Base-by-base conservation (phyloP, 176 grass and related monocot genomes). In the Ensete glaucum region DNA sequence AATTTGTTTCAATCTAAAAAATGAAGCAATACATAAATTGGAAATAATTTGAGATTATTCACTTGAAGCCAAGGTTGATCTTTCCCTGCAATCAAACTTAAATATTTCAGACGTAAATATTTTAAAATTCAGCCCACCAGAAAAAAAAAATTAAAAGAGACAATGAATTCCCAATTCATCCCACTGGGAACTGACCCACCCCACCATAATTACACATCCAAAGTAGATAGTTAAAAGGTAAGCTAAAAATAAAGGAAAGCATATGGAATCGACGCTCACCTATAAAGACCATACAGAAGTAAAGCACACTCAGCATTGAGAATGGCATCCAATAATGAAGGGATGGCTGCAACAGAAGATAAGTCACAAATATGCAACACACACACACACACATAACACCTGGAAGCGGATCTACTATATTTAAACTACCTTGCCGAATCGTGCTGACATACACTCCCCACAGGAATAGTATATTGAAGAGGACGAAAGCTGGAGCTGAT, bases 381-480 rank as follows among this genome's bases (percentile, higher is more conserved):
- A 74, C n/a, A 23, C 8, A 74, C n/a, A 23, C 22, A 51, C n/a
- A 82, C 17, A 57, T 11, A 12, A 12, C 34, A 43, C 23, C 3
- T 73, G 13, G 1, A 12, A 12, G 27, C 14, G 56, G 22, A 55
- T 23, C 12, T 29, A 25, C 9, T 11, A 56, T 16, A 56, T 56
- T 55, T 15, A 10, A 16, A 27, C 53, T 56, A 98, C 94, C 94
- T 87, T 77, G 50, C 76, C 90, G 70, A 75, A 91, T 93, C 26
- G 87, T 66, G 51, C 85, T 85, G 3, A 94, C 24, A 52, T 94
- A 94, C 67, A 99, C 84, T 21, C 84, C 86, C 95, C 90, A 94
- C 73, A 91, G 57, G 80, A 94, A 87, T n/a, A 99, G 85, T 75
- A 99, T 89, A 66, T 91, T 99, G 82, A 99, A 99, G 52, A 99